Evolutionary conservation across 2,329 filamentous ascomycete species (phyloP), one percentile per base, ranked within the genome.

Genomic region (Zasmidium citrigriseum): DNA sequence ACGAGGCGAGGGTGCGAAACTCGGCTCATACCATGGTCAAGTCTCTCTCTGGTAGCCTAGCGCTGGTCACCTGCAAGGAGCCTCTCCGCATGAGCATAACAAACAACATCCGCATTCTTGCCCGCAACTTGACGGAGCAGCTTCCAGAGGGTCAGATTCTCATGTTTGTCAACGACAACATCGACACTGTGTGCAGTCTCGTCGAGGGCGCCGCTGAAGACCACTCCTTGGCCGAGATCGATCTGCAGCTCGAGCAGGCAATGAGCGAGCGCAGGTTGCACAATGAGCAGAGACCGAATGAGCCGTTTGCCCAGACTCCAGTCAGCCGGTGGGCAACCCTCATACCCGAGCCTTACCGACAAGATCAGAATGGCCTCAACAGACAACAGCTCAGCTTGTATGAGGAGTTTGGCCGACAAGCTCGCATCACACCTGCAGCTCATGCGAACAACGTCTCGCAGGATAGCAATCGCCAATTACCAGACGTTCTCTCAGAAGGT

Each of bases 111-210:
- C 89, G 95, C n/a, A 83, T 96, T 38, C 87, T 91, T 54, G 89
- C 91, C 14, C 80, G 83, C 57, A 83, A 84, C 52, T 77, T 85
- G 44, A 82, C 82, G 1, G 85, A 88, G 67, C 90, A 90, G 16
- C 83, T 99, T 61, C 91, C 95, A 0, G 95, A 99, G 76, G 95
- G 95, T 5, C 90, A 95, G 27, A 95, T 99, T 61, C 85, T 98
- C 57, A 97, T 99, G 91, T 98, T 96, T 75, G 93, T 99, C 61
- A 99, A 98, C 73, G 93, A 96, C 64, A 99, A 99, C 72, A 83
- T 99, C 25, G 95, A 99, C 67, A 83, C 92, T 44, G 93, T 96
- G 48, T 98, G 95, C 71, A 89, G 86, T 67, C 90, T 97, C 62
- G 96, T 99, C 47, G 95, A 99, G 75, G 92, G 95, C 74, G 93